Conservation (phyloP, 108 stramenopile species). For the Schizochytrium sp. region DNA sequence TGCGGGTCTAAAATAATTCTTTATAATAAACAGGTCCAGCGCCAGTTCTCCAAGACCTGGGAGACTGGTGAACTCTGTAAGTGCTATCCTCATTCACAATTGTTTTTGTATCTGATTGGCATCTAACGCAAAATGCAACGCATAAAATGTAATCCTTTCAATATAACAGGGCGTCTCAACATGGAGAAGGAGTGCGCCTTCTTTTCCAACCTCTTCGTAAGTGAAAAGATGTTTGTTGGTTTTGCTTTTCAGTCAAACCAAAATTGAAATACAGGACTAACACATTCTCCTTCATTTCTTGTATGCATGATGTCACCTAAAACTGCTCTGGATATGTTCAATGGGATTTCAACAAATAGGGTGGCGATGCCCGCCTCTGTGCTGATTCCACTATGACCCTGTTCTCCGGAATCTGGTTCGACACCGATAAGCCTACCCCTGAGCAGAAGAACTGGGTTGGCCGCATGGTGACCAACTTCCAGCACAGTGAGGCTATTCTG, state of each 20-base stretch:
- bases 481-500: conserved; percentile 49
- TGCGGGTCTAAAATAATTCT: not conserved
- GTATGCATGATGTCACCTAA: too few relatives aligned
- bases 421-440: conserved; percentile 30
- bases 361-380: conserved; percentile 37
- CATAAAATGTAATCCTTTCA: not conserved
- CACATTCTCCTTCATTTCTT: too few relatives aligned
- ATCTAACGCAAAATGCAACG: not conserved
- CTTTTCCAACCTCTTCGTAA: conserved; percentile 31
- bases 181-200: conserved; percentile 62
- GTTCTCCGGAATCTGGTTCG: conserved; percentile 58
- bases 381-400: conserved; percentile 59
- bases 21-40: not conserved
- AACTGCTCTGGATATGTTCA: not conserved
- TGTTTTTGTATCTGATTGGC: not conserved
- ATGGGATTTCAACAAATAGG: not conserved
- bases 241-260: too few relatives aligned
- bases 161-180: not conserved
- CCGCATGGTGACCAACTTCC: conserved; percentile 53
- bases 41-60: conserved; percentile 56
- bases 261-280: too few relatives aligned
- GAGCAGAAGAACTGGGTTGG: conserved; percentile 57
- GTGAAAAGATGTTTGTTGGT: not conserved
- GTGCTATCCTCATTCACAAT: not conserved
- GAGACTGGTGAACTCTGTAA: conserved; percentile 56